Percentiles rank a stretch among this genome's conserved stretches.
phyloP scores from a whole-genome alignment of 1,139 yeast genomes.

The Eremothecium cymbalariae region DNA sequence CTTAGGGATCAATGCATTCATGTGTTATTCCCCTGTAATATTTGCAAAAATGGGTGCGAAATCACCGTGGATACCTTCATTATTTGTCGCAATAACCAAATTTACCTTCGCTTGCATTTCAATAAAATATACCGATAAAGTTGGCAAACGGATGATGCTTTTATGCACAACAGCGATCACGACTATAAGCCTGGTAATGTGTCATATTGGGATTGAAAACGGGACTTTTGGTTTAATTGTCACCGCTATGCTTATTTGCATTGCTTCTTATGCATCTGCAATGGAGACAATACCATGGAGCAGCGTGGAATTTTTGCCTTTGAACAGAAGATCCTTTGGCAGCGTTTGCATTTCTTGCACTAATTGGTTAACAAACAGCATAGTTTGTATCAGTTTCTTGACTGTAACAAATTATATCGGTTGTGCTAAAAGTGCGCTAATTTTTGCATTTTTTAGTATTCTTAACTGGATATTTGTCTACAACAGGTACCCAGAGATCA shows the following conservation, averaged over 20 bases:
- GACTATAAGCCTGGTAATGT: slow-evolving; percentile 32
- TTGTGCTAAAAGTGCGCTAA: slow-evolving; percentile 33
- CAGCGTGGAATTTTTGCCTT: slow-evolving; percentile 40
- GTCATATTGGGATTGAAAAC: slow-evolving; percentile 23
- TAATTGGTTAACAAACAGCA: slow-evolving; percentile 39
- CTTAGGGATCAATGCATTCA: slow-evolving; percentile 68
- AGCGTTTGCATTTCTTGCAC: slow-evolving; percentile 38
- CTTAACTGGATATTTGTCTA: slow-evolving; percentile 38
- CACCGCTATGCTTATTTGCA: slow-evolving; percentile 34
- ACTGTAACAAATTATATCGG: slow-evolving; percentile 32
- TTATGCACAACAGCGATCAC: slow-evolving; percentile 43
- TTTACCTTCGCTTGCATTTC: slow-evolving; percentile 60
- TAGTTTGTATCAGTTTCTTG: slow-evolving; percentile 37
- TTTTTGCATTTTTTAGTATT: slow-evolving; percentile 35
- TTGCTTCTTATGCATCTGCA: slow-evolving; percentile 42
- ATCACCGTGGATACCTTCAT: slow-evolving; percentile 56
- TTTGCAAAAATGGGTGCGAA: slow-evolving; percentile 52
- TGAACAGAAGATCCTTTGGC: slow-evolving; percentile 39
- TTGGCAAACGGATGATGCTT: slow-evolving; percentile 57
- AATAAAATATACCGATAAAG: slow-evolving; percentile 45
- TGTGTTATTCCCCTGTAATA: slow-evolving; percentile 65
- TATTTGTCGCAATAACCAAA: slow-evolving; percentile 58
- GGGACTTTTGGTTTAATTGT: slow-evolving; percentile 25
- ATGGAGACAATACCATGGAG: slow-evolving; percentile 45
- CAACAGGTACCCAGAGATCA: slow-evolving; percentile 41